Evolutionary conservation across 306 rosid genomes (phyloP).

Genomic region (Glycine latifolia): DNA sequence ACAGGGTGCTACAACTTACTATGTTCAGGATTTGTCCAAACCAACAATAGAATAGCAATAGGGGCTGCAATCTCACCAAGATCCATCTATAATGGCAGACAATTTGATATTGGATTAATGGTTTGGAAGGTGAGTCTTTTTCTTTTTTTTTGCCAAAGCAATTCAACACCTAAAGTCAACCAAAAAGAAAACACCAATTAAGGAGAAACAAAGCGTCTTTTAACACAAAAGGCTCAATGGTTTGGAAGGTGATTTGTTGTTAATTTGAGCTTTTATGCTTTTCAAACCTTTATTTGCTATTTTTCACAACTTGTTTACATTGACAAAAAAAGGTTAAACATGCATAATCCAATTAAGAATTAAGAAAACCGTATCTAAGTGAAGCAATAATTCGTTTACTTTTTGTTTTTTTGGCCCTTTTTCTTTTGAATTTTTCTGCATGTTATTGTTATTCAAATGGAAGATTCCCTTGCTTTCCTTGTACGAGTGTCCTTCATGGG

Average conservation of each 20-base stretch:
- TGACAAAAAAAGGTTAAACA: slow-evolving; percentile 39
- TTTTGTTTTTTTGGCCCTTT: not conserved
- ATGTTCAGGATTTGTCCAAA: slow-evolving; percentile 97
- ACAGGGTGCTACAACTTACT: slow-evolving; percentile 98
- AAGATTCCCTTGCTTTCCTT: slow-evolving; percentile 60
- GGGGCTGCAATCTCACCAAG: slow-evolving; percentile 99
- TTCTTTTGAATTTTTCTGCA: slow-evolving; percentile 46
- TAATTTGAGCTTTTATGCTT: slow-evolving; percentile 33
- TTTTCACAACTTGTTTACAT: slow-evolving; percentile 21
- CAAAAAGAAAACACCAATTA: slow-evolving; percentile 37
- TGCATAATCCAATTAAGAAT: slow-evolving; percentile 25
- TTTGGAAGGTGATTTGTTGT: slow-evolving; percentile 11
- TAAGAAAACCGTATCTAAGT: slow-evolving; percentile 33
- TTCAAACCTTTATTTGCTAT: slow-evolving; percentile 43
- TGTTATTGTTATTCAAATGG: slow-evolving; percentile 49
- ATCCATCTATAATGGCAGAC: slow-evolving; percentile 77
- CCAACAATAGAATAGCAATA: slow-evolving; percentile 90
- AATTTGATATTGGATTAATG: slow-evolving; percentile 95
- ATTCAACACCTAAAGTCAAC: slow-evolving; percentile 31
- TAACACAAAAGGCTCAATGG: slow-evolving; percentile 15
- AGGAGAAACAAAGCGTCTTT: slow-evolving; percentile 37
- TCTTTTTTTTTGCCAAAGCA: not conserved
- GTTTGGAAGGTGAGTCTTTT: slow-evolving; percentile 85
- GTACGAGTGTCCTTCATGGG: slow-evolving; percentile 52
- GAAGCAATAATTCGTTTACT: slow-evolving; percentile 51